Evolutionary conservation across 1,139 yeast genomes (phyloP), one percentile per base, ranked within the genome.

Genomic region (Yamadazyma oceani): DNA sequence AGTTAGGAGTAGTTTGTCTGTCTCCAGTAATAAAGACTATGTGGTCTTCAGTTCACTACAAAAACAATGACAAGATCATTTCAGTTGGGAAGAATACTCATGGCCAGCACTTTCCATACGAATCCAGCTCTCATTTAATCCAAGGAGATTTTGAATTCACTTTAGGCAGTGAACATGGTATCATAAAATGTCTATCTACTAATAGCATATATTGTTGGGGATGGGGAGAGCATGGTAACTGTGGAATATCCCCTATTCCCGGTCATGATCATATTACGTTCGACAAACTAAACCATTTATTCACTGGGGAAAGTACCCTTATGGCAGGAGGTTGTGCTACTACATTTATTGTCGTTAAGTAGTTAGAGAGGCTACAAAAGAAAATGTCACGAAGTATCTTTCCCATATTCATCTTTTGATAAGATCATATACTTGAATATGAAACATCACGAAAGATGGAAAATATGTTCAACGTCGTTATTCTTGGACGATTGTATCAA

Each of bases 201-300:
- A 56, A 64, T 32, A 42, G 48, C 5, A 80, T 86, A 0, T 66
- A 55, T 39, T 75, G 90, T 3, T 92, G 97, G 97, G 98, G 98
- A 0, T 92, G 98, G 98, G 97, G 97, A 17, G 98, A 92, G 55
- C 98, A 92, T 56, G 97, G 98, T 0, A 92, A 92, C 55, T 90
- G 97, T 61, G 97, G 97, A 0, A 46, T 44, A 1, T 59, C 50
- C 25, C 30, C 33, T 2, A 32, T 53, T 12, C 46, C 45, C 10
- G 44, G 39, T 13, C 50, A 45, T 1, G 58, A 51, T 5, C 54
- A 55, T 4, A 73, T 67, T 3, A 62, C 69, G 0, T 75, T 69
- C 41, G 58, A 59, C 41, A 55, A 61, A 32, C 46, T 73, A 25
- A 76, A 73, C 42, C 39, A 36, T 14, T 34, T 78, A n/a, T 72